Evolutionary conservation across 2,329 filamentous ascomycete species (phyloP).

Genomic region (Fusarium oligoseptatum): DNA sequence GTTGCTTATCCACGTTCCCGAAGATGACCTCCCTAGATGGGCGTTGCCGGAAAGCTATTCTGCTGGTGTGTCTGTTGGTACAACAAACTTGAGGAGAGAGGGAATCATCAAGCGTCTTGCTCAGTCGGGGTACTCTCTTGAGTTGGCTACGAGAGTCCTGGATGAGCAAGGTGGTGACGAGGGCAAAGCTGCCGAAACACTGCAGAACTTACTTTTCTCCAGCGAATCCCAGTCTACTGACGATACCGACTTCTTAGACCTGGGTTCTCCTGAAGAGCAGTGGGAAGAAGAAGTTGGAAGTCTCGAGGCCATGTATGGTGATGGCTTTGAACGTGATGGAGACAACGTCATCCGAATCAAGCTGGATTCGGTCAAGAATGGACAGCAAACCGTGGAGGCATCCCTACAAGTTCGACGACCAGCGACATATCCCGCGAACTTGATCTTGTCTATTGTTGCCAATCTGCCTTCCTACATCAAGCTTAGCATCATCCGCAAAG

Average conservation of each 20-base stretch:
- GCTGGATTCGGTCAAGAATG: slow-evolving; percentile 69
- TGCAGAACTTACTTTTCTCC: slow-evolving; percentile 70
- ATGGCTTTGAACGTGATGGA: slow-evolving; percentile 74
- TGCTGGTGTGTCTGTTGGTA: slow-evolving; percentile 88
- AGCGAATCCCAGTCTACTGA: slow-evolving; percentile 17
- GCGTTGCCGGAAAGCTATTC: slow-evolving; percentile 92
- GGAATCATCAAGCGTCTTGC: slow-evolving; percentile 85
- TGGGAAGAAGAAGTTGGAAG: slow-evolving; percentile 92
- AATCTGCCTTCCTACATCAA: slow-evolving; percentile 92
- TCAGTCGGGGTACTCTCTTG: slow-evolving; percentile 84
- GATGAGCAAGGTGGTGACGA: slow-evolving; percentile 81
- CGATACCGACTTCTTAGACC: slow-evolving; percentile 59
- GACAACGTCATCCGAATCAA: slow-evolving; percentile 77
- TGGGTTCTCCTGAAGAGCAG: slow-evolving; percentile 68
- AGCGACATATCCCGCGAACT: slow-evolving; percentile 78
- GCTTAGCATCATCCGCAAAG: slow-evolving; percentile 85
- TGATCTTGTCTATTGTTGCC: slow-evolving; percentile 77
- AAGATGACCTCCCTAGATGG: slow-evolving; percentile 95
- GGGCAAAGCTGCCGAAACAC: slow-evolving; percentile 78
- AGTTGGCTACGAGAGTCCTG: slow-evolving; percentile 84
- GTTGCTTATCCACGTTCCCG: slow-evolving; percentile 95
- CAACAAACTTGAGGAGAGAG: slow-evolving; percentile 84
- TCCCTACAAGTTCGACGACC: slow-evolving; percentile 78
- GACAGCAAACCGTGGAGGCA: slow-evolving; percentile 64
- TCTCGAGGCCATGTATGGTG: slow-evolving; percentile 87